Conservation (phyloP, 495 filamentous ascomycete species). For the Daldinia childiae region DNA sequence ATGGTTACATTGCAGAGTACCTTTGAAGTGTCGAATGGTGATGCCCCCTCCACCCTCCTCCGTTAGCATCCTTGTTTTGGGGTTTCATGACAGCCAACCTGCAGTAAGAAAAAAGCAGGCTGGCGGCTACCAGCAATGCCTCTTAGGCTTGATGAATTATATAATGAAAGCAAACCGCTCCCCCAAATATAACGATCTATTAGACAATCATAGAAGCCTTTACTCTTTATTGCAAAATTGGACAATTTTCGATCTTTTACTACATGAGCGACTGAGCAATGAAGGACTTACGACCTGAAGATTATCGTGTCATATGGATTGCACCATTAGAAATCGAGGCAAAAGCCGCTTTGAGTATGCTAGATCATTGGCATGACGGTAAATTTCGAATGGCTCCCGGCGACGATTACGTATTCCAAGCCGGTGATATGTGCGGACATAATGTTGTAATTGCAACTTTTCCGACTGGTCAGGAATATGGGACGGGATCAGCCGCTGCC, state of each 20-base stretch:
- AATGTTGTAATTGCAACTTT: slow-evolving; percentile 55
- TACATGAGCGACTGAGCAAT: background rate
- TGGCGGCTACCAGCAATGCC: background rate
- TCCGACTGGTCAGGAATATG: slow-evolving; percentile 49
- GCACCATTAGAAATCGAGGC: background rate
- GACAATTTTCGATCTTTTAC: background rate
- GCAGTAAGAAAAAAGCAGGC: background rate
- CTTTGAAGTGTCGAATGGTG: background rate
- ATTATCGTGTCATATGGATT: background rate
- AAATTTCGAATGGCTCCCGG: slow-evolving; percentile 11
- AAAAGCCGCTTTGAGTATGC: background rate
- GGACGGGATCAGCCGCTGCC: slow-evolving; percentile 50
- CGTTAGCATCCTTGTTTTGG: background rate
- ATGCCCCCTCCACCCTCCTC: no score
- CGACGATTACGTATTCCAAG: slow-evolving; percentile 51
- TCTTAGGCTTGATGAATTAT: background rate
- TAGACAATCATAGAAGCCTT: no score
- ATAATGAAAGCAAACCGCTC: background rate
- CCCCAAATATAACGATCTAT: background rate
- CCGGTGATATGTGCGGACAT: slow-evolving; percentile 51
- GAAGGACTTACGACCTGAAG: background rate
- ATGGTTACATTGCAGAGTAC: background rate
- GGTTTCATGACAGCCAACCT: background rate
- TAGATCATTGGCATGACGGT: background rate
- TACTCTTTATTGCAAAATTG: no score